Evolutionary conservation across 257 asterid genomes (phyloP), one percentile per base, ranked within the genome.

Genomic region (Salvia rosmarinus): DNA sequence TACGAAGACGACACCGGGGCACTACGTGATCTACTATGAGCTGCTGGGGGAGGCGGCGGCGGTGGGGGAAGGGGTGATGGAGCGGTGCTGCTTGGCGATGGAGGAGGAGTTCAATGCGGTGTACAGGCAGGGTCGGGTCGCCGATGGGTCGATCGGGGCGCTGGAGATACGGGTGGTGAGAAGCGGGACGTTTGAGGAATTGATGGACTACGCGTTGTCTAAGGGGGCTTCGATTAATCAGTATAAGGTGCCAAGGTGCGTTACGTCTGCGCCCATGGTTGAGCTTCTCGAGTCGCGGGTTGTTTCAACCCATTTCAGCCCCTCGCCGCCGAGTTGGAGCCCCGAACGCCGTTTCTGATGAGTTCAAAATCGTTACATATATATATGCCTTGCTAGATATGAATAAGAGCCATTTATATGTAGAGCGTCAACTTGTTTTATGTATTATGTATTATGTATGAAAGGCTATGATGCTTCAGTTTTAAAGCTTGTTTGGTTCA

Each of bases 271-370:
- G 0, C 96, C 96, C 0, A 89, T 91, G 0, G 77, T 85, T 75
- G 95, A 91, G 64, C 91, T 91, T 1, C 93, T 91, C 0, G 88
- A 91, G 77, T 87, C 96, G 0, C 72, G 97, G 57, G 85, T 86
- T 10, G 80, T 84, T 64, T 89, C 95, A 3, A 67, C 77, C 35
- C 91, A 91, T 72, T 89, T 91, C 57, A 91, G 97, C 79, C 93
- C 90, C 40, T 77, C 90, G 14, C 69, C 81, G 81, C 97, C 97
- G 12, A 86, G 68, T 1, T 90, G 96, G 94, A 82, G 77, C 12
- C 88, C 96, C 0, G 84, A 82, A 44, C 81, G 90, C 42, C 86
- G 90, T 35, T 64, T 44, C 57, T 64, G 42, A 37, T 5, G 39
- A 34, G 39, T 34, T 34, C n/a, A n/a, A n/a, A n/a, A n/a, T n/a